Conservation (phyloP, 192 early-diverging fungal species). For the Rhizophagus prolifer region DNA sequence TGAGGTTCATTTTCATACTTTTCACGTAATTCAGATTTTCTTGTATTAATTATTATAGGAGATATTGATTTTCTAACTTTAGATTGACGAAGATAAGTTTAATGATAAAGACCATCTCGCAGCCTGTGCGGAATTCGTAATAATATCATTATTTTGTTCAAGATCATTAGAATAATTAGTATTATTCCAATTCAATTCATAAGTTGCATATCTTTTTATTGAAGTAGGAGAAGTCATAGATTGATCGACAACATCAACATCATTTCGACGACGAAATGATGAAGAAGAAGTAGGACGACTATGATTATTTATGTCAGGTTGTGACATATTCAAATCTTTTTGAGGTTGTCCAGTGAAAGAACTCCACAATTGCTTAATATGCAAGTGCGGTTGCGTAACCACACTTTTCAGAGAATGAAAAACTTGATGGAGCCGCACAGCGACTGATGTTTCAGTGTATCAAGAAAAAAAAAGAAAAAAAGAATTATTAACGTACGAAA, state of each 20-base stretch:
- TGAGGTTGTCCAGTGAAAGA: neutral
- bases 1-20: neutral
- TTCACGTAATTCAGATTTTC: neutral
- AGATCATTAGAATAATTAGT: neutral
- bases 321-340: neutral
- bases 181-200: constrained; percentile 7
- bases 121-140: neutral
- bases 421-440: constrained; percentile 11
- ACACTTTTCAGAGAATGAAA: neutral
- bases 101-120: neutral
- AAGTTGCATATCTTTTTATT: constrained; percentile 14
- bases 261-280: neutral
- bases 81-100: too few relatives aligned
- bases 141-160: neutral
- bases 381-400: neutral
- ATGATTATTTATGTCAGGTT: neutral
- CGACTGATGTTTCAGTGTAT: neutral
- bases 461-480: too few relatives aligned
- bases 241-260: neutral
- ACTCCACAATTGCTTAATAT: constrained; percentile 4
- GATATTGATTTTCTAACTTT: neutral
- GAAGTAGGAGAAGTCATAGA: neutral
- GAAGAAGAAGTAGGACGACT: neutral
- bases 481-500: neutral
- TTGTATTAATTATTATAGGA: neutral